Evolutionary conservation across 495 filamentous ascomycete species (phyloP).

Genomic region (Aspergillus baeticus): DNA sequence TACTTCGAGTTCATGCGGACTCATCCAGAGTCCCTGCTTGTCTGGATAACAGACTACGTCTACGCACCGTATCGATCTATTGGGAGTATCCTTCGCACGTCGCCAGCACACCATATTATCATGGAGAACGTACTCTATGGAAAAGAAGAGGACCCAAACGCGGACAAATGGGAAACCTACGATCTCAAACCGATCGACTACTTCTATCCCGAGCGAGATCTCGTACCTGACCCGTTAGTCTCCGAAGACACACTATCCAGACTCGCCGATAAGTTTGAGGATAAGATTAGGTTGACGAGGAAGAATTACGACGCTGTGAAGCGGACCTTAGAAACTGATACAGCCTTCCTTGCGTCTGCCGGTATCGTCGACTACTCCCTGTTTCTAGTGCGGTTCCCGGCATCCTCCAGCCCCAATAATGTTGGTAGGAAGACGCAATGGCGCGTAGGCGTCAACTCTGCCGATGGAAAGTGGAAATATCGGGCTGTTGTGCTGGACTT

Average conservation of each 20-base stretch:
- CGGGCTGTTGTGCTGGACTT: constrained; percentile 64
- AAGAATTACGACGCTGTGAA: constrained; percentile 52
- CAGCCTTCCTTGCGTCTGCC: constrained; percentile 53
- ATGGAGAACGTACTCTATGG: constrained; percentile 72
- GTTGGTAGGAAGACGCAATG: constrained; percentile 41
- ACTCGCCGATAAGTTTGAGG: constrained; percentile 62
- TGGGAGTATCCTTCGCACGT: constrained; percentile 51
- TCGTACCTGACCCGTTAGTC: constrained; percentile 56
- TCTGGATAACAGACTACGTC: constrained; percentile 68
- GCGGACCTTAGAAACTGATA: constrained; percentile 52
- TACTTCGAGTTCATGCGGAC: constrained; percentile 60
- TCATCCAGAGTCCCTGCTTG: constrained; percentile 56
- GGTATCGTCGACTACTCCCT: constrained; percentile 71
- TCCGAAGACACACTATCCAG: constrained; percentile 57
- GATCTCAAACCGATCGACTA: constrained; percentile 71
- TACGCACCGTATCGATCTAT: constrained; percentile 51
- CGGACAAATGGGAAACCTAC: constrained; percentile 61
- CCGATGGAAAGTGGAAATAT: constrained; percentile 63
- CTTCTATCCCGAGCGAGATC: constrained; percentile 69
- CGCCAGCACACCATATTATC: constrained; percentile 65
- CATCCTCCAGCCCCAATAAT: constrained; percentile 27
- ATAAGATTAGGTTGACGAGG: constrained; percentile 56
- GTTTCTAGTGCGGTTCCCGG: constrained; percentile 59
- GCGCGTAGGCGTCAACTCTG: constrained; percentile 55
- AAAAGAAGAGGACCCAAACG: constrained; percentile 36